phyloP scores from a whole-genome alignment of 129 eudicot species.

The sunflower (Helianthus annuus) region DNA sequence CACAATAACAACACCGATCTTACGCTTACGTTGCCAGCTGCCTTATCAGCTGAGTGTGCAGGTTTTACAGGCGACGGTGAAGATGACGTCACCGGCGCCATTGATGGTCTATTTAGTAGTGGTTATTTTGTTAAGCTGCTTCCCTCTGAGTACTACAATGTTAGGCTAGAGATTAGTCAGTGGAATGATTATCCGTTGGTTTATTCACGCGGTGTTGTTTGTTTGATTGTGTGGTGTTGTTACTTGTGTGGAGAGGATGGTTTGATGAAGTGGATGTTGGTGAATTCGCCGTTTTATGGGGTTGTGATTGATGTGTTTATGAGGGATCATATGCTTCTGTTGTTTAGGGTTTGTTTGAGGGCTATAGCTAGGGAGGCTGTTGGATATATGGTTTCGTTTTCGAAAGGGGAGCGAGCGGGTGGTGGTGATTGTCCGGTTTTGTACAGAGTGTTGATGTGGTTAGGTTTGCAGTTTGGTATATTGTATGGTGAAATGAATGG shows the following conservation, averaged over 20 bases:
- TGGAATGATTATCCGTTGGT: conserved; percentile 64
- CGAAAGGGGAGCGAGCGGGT: conserved; percentile 8
- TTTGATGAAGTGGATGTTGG: conserved; percentile 59
- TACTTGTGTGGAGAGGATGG: neutral
- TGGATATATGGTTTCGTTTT: conserved; percentile 15
- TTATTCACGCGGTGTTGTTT: conserved; percentile 47
- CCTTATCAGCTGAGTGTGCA: conserved; percentile 51
- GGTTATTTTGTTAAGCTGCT: conserved; percentile 37
- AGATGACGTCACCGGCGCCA: neutral
- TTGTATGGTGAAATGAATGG: conserved; percentile 77
- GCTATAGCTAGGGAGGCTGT: conserved; percentile 58
- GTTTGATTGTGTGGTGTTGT: conserved; percentile 33
- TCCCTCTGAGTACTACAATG: conserved; percentile 63
- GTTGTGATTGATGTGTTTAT: conserved; percentile 58
- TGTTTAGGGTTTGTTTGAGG: conserved; percentile 64
- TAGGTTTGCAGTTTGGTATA: conserved; percentile 52
- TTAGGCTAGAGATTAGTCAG: conserved; percentile 46
- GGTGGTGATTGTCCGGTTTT: conserved; percentile 53
- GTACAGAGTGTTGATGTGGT: conserved; percentile 57
- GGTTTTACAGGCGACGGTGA: conserved; percentile 3
- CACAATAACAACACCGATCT: neutral
- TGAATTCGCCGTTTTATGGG: conserved; percentile 62
- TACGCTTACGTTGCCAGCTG: conserved; percentile 46
- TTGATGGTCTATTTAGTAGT: neutral
- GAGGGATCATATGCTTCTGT: conserved; percentile 58